Evolutionary conservation across 805 yeast genomes (phyloP).

Genomic region (Hanseniaspora valbyensis): DNA sequence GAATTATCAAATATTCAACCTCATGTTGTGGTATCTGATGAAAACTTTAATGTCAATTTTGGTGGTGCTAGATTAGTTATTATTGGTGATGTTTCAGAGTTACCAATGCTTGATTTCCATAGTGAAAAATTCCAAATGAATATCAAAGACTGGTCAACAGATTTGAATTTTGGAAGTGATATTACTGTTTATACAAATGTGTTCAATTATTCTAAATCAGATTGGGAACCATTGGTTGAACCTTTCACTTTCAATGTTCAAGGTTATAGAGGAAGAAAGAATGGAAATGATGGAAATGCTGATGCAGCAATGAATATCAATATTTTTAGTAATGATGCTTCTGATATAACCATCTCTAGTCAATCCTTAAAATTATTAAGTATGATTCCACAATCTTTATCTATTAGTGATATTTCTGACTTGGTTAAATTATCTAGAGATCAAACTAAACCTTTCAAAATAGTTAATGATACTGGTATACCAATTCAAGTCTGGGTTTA

Average conservation of each 20-base stretch:
- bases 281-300: conserved; percentile 19
- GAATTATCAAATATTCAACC: conserved; percentile 22
- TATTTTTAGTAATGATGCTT: conserved; percentile 59
- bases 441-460: conserved; percentile 67
- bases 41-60: conserved; percentile 50
- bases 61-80: conserved; percentile 73
- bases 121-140: conserved; percentile 55
- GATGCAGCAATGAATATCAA: conserved; percentile 44
- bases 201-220: conserved; percentile 77
- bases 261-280: conserved; percentile 39
- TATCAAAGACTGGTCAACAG: conserved; percentile 80
- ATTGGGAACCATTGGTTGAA: conserved; percentile 92
- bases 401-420: conserved; percentile 31
- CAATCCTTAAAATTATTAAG: conserved; percentile 68
- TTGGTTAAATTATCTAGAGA: conserved; percentile 54
- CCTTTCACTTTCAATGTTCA: conserved; percentile 69
- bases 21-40: conserved; percentile 49
- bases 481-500: conserved; percentile 79
- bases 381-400: conserved; percentile 50
- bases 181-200: conserved; percentile 60
- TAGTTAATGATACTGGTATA: conserved; percentile 76
- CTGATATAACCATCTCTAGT: conserved; percentile 73
- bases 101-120: conserved; percentile 73
- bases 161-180: conserved; percentile 55
- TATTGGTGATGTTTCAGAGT: conserved; percentile 82